phyloP scores from a whole-genome alignment of 2,329 filamentous ascomycete species.

The Hymenoscyphus repandus region DNA sequence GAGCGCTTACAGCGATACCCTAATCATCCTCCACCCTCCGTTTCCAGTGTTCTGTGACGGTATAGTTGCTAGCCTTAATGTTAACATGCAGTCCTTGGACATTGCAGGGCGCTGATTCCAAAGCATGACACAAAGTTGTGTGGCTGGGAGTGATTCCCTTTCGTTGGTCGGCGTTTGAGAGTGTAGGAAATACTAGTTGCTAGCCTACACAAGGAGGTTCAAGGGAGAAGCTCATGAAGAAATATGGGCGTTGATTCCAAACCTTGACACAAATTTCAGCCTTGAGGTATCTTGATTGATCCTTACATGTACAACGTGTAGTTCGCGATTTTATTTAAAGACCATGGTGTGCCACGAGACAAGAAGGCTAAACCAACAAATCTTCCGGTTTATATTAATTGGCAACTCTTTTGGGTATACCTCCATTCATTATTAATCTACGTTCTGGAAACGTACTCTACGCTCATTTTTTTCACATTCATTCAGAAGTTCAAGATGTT shows the following conservation, averaged over 20 bases:
- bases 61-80: background rate
- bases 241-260: background rate
- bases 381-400: conserved; percentile 4
- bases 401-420: background rate
- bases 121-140: background rate
- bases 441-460: background rate
- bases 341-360: background rate
- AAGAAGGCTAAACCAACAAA: background rate
- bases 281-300: background rate
- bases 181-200: background rate
- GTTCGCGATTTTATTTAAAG: background rate
- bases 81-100: background rate
- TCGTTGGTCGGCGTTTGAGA: background rate
- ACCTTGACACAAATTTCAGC: background rate
- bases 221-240: background rate
- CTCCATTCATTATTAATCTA: background rate
- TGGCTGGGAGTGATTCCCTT: background rate
- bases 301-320: background rate
- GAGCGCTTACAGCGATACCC: too few species aligned
- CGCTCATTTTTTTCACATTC: background rate
- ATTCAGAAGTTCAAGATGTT: conserved; percentile 2
- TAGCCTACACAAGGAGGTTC: background rate
- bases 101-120: background rate
- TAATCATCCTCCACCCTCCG: background rate
- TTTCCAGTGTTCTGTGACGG: background rate